Percentiles rank a stretch among this genome's conserved stretches.
phyloP scores from a whole-genome alignment of 768 basidiomycete species.

The Leucocoprinus birnbaumii region DNA sequence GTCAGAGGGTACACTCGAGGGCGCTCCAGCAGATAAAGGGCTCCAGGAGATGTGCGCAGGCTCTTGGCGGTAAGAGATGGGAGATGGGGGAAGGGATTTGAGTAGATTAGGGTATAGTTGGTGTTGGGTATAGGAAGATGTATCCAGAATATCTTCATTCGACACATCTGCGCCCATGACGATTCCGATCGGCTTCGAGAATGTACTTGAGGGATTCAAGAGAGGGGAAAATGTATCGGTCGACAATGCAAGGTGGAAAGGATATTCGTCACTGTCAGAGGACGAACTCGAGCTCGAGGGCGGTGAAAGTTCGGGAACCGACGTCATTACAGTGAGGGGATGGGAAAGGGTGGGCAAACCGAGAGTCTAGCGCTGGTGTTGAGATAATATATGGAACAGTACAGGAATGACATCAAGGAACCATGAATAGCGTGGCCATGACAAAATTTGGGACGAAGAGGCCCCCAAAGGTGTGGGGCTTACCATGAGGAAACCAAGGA shows the following conservation, averaged over 20 bases:
- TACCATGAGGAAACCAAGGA: neutral
- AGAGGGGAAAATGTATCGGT: neutral
- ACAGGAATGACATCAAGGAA: slow-evolving; percentile 8
- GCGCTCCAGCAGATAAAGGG: neutral
- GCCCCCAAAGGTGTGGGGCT: neutral
- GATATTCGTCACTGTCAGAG: neutral
- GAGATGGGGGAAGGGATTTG: neutral
- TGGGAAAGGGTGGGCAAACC: neutral
- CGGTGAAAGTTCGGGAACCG: neutral
- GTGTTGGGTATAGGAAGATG: neutral
- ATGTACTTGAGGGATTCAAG: neutral
- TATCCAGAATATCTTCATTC: too few relatives aligned
- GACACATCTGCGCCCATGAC: too few relatives aligned
- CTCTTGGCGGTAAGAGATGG: neutral
- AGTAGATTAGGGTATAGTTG: neutral
- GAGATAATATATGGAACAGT: neutral
- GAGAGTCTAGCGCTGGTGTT: neutral
- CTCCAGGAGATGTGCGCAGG: neutral
- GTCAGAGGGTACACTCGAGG: neutral
- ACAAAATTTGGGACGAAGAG: neutral
- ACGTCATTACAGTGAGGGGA: neutral
- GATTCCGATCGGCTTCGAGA: neutral
- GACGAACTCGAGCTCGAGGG: slow-evolving; percentile 1
- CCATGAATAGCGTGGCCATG: neutral
- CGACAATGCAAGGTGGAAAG: neutral